Base-by-base conservation (phyloP, 768 basidiomycete species). In the Calocybe indica region DNA sequence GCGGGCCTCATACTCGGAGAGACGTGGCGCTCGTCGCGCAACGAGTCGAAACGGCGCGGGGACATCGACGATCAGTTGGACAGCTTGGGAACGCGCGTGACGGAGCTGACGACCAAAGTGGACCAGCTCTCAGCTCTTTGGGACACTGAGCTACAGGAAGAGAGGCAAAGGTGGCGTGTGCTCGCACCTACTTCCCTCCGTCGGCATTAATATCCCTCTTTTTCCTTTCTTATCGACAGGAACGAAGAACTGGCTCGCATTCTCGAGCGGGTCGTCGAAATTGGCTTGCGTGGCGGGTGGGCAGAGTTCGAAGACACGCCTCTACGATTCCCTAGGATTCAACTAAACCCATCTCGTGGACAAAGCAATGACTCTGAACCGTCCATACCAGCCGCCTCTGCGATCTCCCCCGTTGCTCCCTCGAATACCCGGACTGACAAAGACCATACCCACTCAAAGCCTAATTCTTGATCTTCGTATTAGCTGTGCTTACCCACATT, bases 1-100 rank as follows among this genome's bases (percentile, higher is more conserved):
- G 82, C 84, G 1, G 64, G 64, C 0, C 70, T 92, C 5, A 91
- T 93, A 48, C 50, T 91, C 8, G 83, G 83, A 2, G 90, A 93
- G 62, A 70, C 82, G 15, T 92, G 79, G 75, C 83, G 90, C 0
- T 75, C 79, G 1, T 84, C 86, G 0, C 73, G 85, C 13, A 87
- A 73, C 49, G 72, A 82, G 50, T 74, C 80, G 0, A 85, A 78
- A 58, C 81, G 85, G n/a, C 70, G 87, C 39, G 86, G 84, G 53
- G 70, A 68, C 41, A 82, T 92, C 6, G 81, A 87, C 51, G 88
- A 91, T 45, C 72, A 76, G 47, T 68, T 91, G 28, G 85, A 88
- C 5, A 71, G 72, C 1, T 71, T 91, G 2, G 65, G 68, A 10
- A 63, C 57, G 5, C 64, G 66, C 3, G 58, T 91, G 1, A 58